Percentiles rank a stretch among this genome's conserved stretches.
phyloP scores from a whole-genome alignment of 257 asterid species.

The Nicotiana paniculata region DNA sequence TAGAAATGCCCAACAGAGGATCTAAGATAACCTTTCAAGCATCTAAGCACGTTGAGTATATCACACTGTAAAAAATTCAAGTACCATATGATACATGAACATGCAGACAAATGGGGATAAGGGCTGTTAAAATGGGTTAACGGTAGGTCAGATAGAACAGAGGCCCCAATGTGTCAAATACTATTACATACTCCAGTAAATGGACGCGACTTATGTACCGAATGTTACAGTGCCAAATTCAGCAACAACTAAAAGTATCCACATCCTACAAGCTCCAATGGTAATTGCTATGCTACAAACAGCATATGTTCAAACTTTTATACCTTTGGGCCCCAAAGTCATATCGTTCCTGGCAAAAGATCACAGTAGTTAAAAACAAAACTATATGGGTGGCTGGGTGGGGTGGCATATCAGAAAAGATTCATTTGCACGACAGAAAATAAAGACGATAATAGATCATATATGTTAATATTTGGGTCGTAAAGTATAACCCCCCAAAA shows the following conservation, averaged over 20 bases:
- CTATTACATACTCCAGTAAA: constrained; percentile 1
- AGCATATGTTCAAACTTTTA: neutral
- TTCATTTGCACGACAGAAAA: neutral
- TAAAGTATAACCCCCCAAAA: neutral
- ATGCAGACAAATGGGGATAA: neutral
- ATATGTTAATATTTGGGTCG: neutral
- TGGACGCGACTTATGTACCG: neutral
- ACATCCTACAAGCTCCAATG: constrained; percentile 8
- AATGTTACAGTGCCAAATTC: neutral
- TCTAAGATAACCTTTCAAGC: neutral
- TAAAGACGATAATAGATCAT: neutral
- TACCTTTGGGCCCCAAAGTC: neutral
- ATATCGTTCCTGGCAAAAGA: neutral
- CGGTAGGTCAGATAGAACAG: neutral
- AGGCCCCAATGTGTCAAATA: neutral
- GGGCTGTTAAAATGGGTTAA: neutral
- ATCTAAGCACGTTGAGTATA: neutral
- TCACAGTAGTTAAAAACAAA: neutral
- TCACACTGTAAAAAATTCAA: neutral
- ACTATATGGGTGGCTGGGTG: neutral
- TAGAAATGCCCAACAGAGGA: neutral
- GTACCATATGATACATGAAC: neutral
- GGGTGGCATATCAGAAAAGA: neutral
- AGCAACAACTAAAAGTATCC: constrained; percentile 2
- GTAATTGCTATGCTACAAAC: neutral